Evolutionary conservation across 140 eudicot genomes (phyloP), one percentile per base, ranked within the genome.

Genomic region (Oenanthe javanica): DNA sequence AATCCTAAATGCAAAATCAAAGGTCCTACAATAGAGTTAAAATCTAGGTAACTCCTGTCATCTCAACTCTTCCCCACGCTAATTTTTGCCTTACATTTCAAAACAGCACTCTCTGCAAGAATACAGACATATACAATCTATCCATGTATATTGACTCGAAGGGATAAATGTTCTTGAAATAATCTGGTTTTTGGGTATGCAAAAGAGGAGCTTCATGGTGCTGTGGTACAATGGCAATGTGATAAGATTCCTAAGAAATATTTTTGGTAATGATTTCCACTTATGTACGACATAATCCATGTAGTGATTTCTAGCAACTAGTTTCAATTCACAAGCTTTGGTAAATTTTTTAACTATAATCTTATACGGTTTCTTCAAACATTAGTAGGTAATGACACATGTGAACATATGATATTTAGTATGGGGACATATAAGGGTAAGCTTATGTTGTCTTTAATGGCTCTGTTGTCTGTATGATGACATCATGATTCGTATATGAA

Each of bases 41-140:
- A 72, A 94, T 77, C 91, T 92, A 69, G 98, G 98, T 51, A 92
- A 94, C 79, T 87, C 96, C 49, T 94, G 98, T 81, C 92, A 94
- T 79, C 88, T 94, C 79, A 94, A 94, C 89, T 81, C 90, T 82
- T 79, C 97, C 98, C 4, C 97, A 92, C 76, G 97, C 98, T 64
- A 85, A 88, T 88, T 90, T 90, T 86, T 92, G 98, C 83, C 96
- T 94, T 85, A 84, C 76, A 48, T 80, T 38, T 21, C 92, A 78
- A 2, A 95, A 94, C 85, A 86, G 96, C 57, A 55, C 80, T 11
- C 75, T 49, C 81, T 94, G 98, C 90, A 88, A 19, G 89, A 81
- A 54, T 54, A 31, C 61, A 16, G 21, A 54, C 61, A 54, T 54
- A 16, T 54, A 4, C 16, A 54, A 54, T 54, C 61, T 15, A 54